phyloP scores from a whole-genome alignment of 169 alveolate genomes.

The Cryptosporidium tyzzeri region DNA sequence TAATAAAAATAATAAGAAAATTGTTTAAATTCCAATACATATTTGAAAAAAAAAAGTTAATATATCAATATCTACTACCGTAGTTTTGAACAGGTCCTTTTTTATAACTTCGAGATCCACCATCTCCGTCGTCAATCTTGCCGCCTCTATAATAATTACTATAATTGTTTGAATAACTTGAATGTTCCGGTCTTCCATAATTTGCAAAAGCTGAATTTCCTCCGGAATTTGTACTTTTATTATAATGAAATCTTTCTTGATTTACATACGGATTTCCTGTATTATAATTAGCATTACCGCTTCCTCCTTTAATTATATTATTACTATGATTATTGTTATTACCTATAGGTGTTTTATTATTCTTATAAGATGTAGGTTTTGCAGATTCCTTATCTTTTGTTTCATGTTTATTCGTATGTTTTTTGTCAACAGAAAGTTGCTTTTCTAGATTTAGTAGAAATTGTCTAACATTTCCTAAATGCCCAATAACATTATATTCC shows the following conservation, averaged over 20 bases:
- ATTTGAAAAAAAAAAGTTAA: too few relatives aligned
- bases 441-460: neutral
- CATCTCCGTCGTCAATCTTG: neutral
- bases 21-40: neutral
- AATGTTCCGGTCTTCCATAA: neutral
- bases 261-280: neutral
- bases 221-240: neutral
- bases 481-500: constrained; percentile 54
- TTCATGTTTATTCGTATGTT: neutral
- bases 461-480: constrained; percentile 39
- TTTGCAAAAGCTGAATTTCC: neutral
- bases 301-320: neutral
- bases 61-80: neutral
- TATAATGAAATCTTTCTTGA: neutral
- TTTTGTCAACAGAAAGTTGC: neutral
- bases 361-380: neutral
- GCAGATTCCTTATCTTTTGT: neutral
- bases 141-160: neutral
- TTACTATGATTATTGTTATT: constrained; percentile 4
- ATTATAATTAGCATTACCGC: neutral
- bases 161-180: constrained; percentile 3
- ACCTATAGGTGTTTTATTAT: neutral
- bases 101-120: neutral
- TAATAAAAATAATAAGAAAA: too few relatives aligned
- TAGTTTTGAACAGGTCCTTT: neutral